Conservation (phyloP, 1,284 basidiomycete species). For the Neotropicomus parvogracilis region DNA sequence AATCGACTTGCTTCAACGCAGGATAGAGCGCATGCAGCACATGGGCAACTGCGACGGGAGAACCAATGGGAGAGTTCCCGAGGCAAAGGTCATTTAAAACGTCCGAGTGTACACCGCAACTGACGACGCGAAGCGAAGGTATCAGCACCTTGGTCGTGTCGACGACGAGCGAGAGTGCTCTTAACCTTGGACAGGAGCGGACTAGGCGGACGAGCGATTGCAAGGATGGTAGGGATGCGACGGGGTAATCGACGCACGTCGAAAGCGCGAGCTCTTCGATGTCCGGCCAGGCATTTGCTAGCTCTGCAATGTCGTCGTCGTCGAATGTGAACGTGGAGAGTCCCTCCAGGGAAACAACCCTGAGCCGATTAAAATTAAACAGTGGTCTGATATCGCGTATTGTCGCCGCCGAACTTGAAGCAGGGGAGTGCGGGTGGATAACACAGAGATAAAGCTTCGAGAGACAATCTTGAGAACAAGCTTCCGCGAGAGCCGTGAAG, state of each 20-base stretch:
- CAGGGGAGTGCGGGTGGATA: constrained; percentile 12
- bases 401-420: not conserved
- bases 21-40: constrained; percentile 19
- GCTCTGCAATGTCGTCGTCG: constrained; percentile 15
- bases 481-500: constrained; percentile 10
- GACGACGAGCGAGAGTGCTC: constrained; percentile 22
- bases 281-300: constrained; percentile 21
- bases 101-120: not conserved
- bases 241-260: constrained; percentile 18
- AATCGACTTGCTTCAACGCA: constrained; percentile 19
- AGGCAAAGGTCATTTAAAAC: constrained; percentile 17
- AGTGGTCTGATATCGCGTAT: constrained; percentile 20
- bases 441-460: constrained; percentile 14
- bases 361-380: constrained; percentile 14
- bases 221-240: constrained; percentile 20
- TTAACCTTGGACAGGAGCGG: constrained; percentile 11
- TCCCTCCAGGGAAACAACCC: constrained; percentile 18
- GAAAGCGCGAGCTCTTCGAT: constrained; percentile 21
- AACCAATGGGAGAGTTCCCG: constrained; percentile 22
- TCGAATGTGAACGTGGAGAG: constrained; percentile 15
- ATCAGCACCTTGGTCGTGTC: constrained; percentile 10
- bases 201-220: constrained; percentile 13
- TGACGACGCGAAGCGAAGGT: not conserved
- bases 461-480: constrained; percentile 18
- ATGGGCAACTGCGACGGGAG: constrained; percentile 13